phyloP scores from a whole-genome alignment of 352 stramenopile species.

The Ophiocytium majus region DNA sequence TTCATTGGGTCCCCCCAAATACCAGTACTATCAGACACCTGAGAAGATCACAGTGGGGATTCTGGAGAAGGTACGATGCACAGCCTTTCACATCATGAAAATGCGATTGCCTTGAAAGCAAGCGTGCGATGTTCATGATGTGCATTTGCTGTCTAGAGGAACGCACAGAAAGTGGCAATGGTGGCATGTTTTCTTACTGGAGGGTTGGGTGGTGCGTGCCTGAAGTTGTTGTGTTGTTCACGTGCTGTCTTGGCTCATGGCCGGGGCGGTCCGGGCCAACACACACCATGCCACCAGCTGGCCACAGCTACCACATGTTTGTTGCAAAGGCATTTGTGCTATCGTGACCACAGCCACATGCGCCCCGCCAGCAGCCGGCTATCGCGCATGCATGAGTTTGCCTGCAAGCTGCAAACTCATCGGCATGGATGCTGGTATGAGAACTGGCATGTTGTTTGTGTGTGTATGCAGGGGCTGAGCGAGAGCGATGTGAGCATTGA shows the following conservation, averaged over 20 bases:
- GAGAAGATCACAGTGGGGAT: constrained; percentile 53
- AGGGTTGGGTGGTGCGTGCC: no score
- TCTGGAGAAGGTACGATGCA: constrained; percentile 49
- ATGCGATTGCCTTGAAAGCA: no score
- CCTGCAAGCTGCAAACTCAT: background rate
- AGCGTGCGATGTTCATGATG: no score
- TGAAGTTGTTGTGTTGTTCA: no score
- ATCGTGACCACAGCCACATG: background rate
- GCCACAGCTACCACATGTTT: background rate
- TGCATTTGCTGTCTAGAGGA: no score
- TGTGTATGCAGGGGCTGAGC: constrained; percentile 24
- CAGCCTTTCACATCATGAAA: no score
- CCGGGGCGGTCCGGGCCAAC: no score
- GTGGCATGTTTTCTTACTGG: no score
- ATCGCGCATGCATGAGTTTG: background rate
- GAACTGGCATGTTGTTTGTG: background rate
- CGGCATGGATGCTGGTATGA: background rate
- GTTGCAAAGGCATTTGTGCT: background rate
- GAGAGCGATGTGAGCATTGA: constrained; percentile 39
- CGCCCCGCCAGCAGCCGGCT: background rate
- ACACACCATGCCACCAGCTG: background rate
- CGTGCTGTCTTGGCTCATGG: no score
- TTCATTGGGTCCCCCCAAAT: constrained; percentile 33
- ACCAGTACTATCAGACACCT: constrained; percentile 57
- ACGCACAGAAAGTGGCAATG: no score